A percentile compares a stretch with the other conserved stretches of the same genome.
Conservation (phyloP, 192 early-diverging fungal species). For the Backusella circina region DNA sequence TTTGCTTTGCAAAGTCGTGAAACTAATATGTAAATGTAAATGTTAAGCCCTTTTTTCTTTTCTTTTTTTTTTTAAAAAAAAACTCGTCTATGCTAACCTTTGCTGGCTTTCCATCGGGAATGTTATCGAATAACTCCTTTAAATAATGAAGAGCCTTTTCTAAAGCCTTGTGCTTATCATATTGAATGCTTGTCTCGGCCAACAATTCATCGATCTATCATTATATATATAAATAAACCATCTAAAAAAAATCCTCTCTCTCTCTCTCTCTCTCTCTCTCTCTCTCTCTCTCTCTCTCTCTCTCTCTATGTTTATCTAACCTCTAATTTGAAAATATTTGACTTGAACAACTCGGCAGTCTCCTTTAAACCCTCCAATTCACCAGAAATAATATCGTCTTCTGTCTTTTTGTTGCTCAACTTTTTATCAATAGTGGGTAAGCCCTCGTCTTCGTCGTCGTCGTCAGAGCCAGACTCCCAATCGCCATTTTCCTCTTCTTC, state of each 20-base stretch:
- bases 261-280: too few relatives aligned
- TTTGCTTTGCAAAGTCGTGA: conserved; percentile 31
- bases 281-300: too few relatives aligned
- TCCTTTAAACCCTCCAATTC: conserved; percentile 86
- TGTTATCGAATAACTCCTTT: conserved; percentile 63
- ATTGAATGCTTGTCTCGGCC: conserved; percentile 60
- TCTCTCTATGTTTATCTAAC: conserved; percentile 7
- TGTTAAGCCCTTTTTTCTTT: background rate
- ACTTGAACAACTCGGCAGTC: conserved; percentile 79
- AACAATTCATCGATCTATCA: conserved; percentile 69
- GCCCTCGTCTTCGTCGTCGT: conserved; percentile 45
- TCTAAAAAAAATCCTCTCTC: background rate
- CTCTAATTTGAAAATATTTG: conserved; percentile 91
- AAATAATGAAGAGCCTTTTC: conserved; percentile 65
- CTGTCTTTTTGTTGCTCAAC: conserved; percentile 15
- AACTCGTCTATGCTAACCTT: conserved; percentile 40
- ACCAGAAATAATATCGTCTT: conserved; percentile 45
- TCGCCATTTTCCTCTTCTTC: conserved; percentile 43
- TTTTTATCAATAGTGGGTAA: conserved; percentile 42
- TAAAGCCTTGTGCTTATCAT: conserved; percentile 52
- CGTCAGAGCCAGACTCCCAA: conserved; percentile 27
- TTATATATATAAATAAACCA: background rate
- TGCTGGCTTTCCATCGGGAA: conserved; percentile 48
- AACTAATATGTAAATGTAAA: conserved; percentile 35
- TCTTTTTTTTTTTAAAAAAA: background rate